Evolutionary conservation across 139 green algal genomes (phyloP), one percentile per base, ranked within the genome.

Genomic region (Volvox africanus): DNA sequence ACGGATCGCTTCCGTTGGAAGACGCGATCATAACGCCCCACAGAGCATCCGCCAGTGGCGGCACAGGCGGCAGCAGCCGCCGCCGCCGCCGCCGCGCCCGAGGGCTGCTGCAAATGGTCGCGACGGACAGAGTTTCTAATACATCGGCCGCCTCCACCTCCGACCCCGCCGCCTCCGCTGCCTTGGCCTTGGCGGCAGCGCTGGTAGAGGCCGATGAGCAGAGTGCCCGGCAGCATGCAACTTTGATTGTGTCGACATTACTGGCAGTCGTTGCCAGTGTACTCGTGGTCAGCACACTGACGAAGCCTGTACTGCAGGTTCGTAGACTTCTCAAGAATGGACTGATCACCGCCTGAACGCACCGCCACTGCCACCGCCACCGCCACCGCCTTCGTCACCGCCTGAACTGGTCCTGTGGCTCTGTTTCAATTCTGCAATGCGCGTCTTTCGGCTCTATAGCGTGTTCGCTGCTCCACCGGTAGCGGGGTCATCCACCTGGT

Each of bases 211-310:
- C 81, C 22, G 61, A 36, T 82, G 85, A 82, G 19, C 69, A 90
- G 28, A 80, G 90, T 22, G 93, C 96, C 82, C 81, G 73, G 2
- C 92, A 97, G 44, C 79, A 93, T 16, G 94, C 95, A 61, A 98
- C 96, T 3, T 91, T 98, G 11, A 97, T 98, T 80, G 94, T 93
- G 73, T 95, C 95, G 22, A 97, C 96, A 17, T 93, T 98, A 71
- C 73, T 96, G 30, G 89, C 96, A 20, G 96, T 98, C 65, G 90
- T 98, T 77, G 93, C 95, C 71, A 94, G 91, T 61, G 96, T 95
- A 37, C 79, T 97, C 5, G 86, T 91, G 37, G 93, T 97, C 73
- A 94, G 93, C 6, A 94, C 92, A 0, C 75, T 95, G 30, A 98
- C 96, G 21, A 96, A 97, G 92, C 94, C 96, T 6, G 90, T 98